Evolutionary conservation across 2,329 filamentous ascomycete species (phyloP), one percentile per base, ranked within the genome.

Genomic region (Thelonectria rubi): DNA sequence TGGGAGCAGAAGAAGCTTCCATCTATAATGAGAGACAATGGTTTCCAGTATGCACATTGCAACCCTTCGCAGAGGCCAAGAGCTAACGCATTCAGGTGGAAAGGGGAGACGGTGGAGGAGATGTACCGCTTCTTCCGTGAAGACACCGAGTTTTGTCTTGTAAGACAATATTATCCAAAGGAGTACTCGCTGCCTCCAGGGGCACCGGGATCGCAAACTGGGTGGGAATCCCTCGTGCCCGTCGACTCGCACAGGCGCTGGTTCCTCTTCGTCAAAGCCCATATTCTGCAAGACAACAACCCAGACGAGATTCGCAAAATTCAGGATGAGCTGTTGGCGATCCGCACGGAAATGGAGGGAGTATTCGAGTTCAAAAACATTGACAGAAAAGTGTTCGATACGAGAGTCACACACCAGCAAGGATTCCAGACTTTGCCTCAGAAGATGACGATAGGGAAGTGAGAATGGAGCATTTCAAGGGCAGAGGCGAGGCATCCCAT

Each of bases 241-340:
- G 75, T 86, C 15, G 84, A 86, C 66, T 73, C 78, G 40, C 79
- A 81, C 52, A 76, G 78, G 53, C 76, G 79, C 37, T 89, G 86
- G 86, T 79, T 86, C 52, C 76, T 89, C 30, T 80, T 80, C 37
- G 82, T 87, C 59, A 85, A 81, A 60, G 75, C 80, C 2, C 79
- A 85, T 52, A 84, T 88, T 2, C 65, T 81, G 8, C 84, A 88
- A 60, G 85, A 87, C 55, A 84, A 80, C 65, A 82, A 84, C 53
- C 86, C 85, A 0, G 84, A 86, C 39, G 84, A 86, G 69, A 79
- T 88, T 30, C 78, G 82, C 46, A 82, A 85, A 65, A 85, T 79
- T 0, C 80, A 83, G 42, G 83, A 84, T n/a, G 78, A 81, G 63
- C 75, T 90, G 5, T 65, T 81, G 17, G 76, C 73, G 1, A 74